Percentiles rank a stretch among this genome's conserved stretches.
phyloP scores from a whole-genome alignment of 2,329 filamentous ascomycete genomes.

The Aspergillus awamori region DNA sequence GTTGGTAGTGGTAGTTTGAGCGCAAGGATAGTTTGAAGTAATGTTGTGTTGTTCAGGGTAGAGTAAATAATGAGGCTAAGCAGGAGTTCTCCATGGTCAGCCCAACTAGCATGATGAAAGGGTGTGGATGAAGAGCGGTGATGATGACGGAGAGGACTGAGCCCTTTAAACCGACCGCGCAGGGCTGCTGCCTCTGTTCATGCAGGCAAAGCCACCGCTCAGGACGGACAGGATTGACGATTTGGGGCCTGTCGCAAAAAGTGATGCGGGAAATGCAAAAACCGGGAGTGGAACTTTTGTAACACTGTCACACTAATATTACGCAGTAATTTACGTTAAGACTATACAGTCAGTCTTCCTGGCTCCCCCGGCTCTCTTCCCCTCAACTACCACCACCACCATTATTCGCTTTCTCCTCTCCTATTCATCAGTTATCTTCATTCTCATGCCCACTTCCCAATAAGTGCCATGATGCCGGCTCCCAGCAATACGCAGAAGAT shows the following conservation, averaged over 20 bases:
- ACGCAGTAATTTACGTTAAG: not conserved
- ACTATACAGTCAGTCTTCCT: not conserved
- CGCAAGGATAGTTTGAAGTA: not conserved
- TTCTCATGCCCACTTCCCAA: constrained; percentile 55
- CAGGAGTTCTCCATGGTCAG: not conserved
- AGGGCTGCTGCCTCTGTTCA: constrained; percentile 2
- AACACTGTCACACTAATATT: not conserved
- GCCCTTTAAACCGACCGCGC: not conserved
- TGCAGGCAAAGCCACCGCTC: not conserved
- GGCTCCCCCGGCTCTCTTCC: not conserved
- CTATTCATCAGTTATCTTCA: not conserved
- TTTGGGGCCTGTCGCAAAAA: not conserved
- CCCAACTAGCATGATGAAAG: not conserved
- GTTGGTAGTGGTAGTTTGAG: not conserved
- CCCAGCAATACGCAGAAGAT: constrained; percentile 45
- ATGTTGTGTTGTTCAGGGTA: not conserved
- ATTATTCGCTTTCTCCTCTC: no score
- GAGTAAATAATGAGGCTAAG: not conserved
- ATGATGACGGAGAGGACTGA: not conserved
- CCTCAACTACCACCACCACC: not conserved
- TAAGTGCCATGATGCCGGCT: constrained; percentile 51
- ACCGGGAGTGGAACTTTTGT: not conserved
- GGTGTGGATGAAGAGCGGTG: not conserved
- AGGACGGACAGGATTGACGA: not conserved
- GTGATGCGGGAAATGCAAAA: not conserved